Evolutionary conservation across 2,329 filamentous ascomycete genomes (phyloP).

Genomic region (Esteya vermicola): DNA sequence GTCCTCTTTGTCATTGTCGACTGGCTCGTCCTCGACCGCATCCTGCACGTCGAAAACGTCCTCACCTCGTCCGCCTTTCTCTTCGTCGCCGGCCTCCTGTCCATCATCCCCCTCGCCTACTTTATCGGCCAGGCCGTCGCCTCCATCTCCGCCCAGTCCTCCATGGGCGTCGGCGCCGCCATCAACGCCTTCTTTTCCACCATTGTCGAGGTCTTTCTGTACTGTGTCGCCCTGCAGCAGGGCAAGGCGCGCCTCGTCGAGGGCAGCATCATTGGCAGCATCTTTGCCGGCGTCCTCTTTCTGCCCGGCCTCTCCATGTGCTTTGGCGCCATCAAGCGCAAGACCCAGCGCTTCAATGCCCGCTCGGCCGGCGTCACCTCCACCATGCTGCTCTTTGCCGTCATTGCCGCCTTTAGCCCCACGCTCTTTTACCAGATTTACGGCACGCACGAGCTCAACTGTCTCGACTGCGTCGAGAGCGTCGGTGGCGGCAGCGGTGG

Average conservation of each 20-base stretch:
- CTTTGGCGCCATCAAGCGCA: conserved; percentile 92
- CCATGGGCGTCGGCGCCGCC: conserved; percentile 92
- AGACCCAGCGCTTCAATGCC: conserved; percentile 96
- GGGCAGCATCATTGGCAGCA: conserved; percentile 93
- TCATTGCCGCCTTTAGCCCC: conserved; percentile 88
- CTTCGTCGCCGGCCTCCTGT: conserved; percentile 71
- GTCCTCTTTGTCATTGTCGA: conserved; percentile 94
- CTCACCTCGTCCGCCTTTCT: conserved; percentile 75
- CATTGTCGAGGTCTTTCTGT: conserved; percentile 92
- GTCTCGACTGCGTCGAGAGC: conserved; percentile 47
- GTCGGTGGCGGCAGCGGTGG: conserved; percentile 21
- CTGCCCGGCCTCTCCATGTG: conserved; percentile 95
- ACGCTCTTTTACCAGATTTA: conserved; percentile 98
- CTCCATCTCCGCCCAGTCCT: conserved; percentile 95
- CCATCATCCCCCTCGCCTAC: conserved; percentile 92
- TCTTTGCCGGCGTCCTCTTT: conserved; percentile 92
- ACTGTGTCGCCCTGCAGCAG: conserved; percentile 84
- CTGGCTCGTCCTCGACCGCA: conserved; percentile 62
- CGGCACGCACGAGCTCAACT: conserved; percentile 90
- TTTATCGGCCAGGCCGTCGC: conserved; percentile 98
- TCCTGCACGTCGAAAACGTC: conserved; percentile 54
- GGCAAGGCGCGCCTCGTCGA: conserved; percentile 90
- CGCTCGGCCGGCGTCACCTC: conserved; percentile 92
- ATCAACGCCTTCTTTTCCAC: conserved; percentile 99
- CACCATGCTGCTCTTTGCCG: conserved; percentile 93